Percentiles rank a stretch among this genome's conserved stretches.
phyloP scores from a whole-genome alignment of 768 basidiomycete species.

The Psilocybe subaeruginosa region DNA sequence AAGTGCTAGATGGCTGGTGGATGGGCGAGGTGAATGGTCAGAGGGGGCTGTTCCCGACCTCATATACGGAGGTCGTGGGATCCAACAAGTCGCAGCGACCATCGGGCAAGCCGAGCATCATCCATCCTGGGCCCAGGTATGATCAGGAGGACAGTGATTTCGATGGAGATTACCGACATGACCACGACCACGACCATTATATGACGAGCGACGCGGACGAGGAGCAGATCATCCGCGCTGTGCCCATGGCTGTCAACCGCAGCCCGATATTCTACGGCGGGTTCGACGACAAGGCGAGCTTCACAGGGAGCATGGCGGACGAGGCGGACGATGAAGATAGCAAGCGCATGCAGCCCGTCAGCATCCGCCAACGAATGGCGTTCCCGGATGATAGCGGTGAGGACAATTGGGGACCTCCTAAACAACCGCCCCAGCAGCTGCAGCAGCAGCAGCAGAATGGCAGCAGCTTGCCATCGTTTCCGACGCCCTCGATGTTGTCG shows the following conservation, averaged over 20 bases:
- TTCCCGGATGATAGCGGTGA: constrained; percentile 22
- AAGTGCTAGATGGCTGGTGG: constrained; percentile 92
- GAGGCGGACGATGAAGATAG: constrained; percentile 43
- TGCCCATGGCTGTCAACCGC: constrained; percentile 43
- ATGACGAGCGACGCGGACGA: constrained; percentile 43
- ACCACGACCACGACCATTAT: constrained; percentile 28
- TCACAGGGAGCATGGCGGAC: constrained; percentile 28
- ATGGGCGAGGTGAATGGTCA: constrained; percentile 75
- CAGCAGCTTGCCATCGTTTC: not conserved
- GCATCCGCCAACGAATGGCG: constrained; percentile 12
- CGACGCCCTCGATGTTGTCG: not conserved
- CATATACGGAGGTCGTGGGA: constrained; percentile 62
- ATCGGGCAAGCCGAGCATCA: constrained; percentile 1
- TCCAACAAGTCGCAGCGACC: constrained; percentile 26
- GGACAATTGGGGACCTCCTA: constrained; percentile 4
- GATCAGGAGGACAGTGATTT: constrained; percentile 11
- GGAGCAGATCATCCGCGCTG: constrained; percentile 49
- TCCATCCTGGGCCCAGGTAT: constrained; percentile 8
- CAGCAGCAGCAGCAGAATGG: not conserved
- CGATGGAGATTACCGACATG: constrained; percentile 5
- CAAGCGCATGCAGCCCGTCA: constrained; percentile 25
- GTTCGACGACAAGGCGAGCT: constrained; percentile 42
- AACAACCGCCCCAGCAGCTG: constrained; percentile 1
- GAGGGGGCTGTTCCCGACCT: constrained; percentile 81
- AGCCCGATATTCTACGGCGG: constrained; percentile 48